Evolutionary conservation across 2,329 filamentous ascomycete species (phyloP), one percentile per base, ranked within the genome.

Genomic region (Amylocarpus encephaloides): DNA sequence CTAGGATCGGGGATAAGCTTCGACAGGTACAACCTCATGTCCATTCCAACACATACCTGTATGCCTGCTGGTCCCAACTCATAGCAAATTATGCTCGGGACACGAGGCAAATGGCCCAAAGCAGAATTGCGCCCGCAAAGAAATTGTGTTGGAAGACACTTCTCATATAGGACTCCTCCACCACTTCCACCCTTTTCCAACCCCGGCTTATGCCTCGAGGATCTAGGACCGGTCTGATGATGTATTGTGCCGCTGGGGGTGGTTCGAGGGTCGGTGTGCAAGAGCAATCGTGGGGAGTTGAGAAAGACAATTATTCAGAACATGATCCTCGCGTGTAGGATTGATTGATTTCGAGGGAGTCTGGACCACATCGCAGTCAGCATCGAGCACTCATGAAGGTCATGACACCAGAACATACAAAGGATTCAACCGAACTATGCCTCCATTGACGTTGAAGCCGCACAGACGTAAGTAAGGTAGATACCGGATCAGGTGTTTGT

Each of bases 51-150:
- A 54, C 68, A 68, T 73, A 71, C 79, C 78, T 81, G 66, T 73
- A 71, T 69, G 70, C 68, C 66, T 69, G 69, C 70, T 74, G 74
- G 70, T 81, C 75, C 70, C 75, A 76, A 74, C 73, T 82, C 80
- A 83, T 83, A 82, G 76, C 79, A 80, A 70, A 59, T 46, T 58
- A 43, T 43, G 40, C 42, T 46, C 57, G 55, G 57, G 51, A 34
- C 42, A 53, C 34, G 38, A n/a, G 48, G 46, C 36, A 50, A 38
- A 53, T 41, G 44, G 50, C 48, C 54, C 41, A 13, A 55, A 53
- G 54, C 55, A 59, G 55, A 49, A 53, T 33, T 59, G 52, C 53
- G 47, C 50, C 56, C 55, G 45, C 51, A 52, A 43, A 52, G 42
- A 35, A 34, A 45, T 45, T 19, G 11, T 16, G 38, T 18, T 43